Percentiles rank a stretch among this genome's conserved stretches.
Conservation (phyloP, 495 filamentous ascomycete species). For the Copromyces sp. region DNA sequence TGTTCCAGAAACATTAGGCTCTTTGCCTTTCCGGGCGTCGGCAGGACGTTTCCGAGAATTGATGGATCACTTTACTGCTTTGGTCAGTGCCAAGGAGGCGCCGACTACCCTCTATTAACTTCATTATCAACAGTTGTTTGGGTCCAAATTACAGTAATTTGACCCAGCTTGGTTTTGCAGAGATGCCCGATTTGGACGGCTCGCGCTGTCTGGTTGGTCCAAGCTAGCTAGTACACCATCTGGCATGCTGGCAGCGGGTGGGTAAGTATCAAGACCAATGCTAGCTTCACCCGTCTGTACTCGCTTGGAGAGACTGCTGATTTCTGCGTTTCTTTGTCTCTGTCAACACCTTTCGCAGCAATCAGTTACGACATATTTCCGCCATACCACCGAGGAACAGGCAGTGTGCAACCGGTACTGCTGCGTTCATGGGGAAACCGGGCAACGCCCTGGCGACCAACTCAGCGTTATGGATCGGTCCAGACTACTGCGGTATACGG, state of each 20-base stretch:
- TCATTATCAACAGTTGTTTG: not conserved
- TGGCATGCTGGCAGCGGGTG: not conserved
- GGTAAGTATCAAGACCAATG: not conserved
- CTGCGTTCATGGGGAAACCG: not conserved
- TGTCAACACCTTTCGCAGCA: not conserved
- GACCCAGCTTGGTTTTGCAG: not conserved
- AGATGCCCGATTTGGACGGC: not conserved
- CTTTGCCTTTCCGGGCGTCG: not conserved
- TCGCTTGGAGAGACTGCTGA: not conserved
- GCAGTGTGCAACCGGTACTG: not conserved
- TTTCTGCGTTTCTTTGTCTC: not conserved
- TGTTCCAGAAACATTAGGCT: not conserved
- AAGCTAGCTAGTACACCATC: not conserved
- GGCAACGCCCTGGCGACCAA: not conserved
- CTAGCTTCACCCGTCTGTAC: not conserved
- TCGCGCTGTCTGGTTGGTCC: not conserved
- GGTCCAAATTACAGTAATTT: not conserved
- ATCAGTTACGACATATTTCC: not conserved
- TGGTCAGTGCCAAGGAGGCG: not conserved
- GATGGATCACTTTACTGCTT: not conserved
- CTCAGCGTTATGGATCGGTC: not conserved
- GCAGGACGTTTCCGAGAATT: not conserved
- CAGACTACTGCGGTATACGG: not conserved
- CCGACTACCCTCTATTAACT: not conserved
- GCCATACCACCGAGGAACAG: not conserved